Evolutionary conservation across 192 early-diverging fungal genomes (phyloP), one percentile per base, ranked within the genome.

Genomic region (Ambispora gerdemannii): DNA sequence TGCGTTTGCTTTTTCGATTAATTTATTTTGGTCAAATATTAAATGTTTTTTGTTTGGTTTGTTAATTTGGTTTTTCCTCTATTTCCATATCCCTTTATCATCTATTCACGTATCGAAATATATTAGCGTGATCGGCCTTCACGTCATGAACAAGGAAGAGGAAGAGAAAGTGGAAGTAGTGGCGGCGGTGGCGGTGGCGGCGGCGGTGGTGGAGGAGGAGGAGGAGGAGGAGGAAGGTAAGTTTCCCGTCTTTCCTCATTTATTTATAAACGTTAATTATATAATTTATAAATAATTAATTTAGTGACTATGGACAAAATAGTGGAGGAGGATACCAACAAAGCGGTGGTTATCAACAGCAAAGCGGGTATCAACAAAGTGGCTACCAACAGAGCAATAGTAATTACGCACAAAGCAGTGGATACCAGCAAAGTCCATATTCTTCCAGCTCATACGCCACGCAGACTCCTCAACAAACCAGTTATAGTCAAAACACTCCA

Each of bases 291-390:
- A 3, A 22, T 25, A 55, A 13, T 13, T 55, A 25, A 55, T 60
- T 38, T 50, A 66, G 63, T 2, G 63, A 66, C 32, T 66, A 66
- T 27, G 47, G 47, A 50, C 47, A 30, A 27, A n/a, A n/a, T n/a
- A n/a, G n/a, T n/a, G n/a, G n/a, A n/a, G 25, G 50, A 10, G 67
- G 67, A 58, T 69, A 69, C 56, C 67, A 69, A 56, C 67, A 69
- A 35, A 38, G 1, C 33, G 56, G 52, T 15, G 34, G 36, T 15
- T 69, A 69, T 27, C 67, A 36, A 38, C 67, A 69, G 49, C 25
- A 22, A 17, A 22, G 67, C 15, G n/a, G 24, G 15, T 25, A 69
- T 4, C 34, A 24, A 4, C 13, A 13, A 58, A 58, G 24, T 11
- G 1, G 1, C 31, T 51, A 67, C 20, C 30, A 33, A 56, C 27